A percentile compares a stretch with the other conserved stretches of the same genome.
These are phyloP conservation scores for Allomyces javanicus DNA, from an alignment of 192 early-diverging fungal species.

Conservation along the genomic window DNA sequence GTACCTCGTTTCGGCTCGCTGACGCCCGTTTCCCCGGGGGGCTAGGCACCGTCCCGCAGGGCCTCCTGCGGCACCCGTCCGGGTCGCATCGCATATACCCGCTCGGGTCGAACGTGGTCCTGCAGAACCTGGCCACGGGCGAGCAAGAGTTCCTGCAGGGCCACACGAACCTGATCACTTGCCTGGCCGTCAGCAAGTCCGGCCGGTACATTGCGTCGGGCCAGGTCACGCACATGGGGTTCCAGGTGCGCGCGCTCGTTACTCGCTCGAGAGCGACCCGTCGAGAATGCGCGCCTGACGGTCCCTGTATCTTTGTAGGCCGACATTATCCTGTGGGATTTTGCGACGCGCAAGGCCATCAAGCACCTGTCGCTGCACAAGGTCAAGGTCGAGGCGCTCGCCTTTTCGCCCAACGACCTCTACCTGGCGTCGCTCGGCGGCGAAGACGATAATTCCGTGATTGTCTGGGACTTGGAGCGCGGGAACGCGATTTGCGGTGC, in stretches of 20 bases:
- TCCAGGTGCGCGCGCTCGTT: constrained; percentile 18
- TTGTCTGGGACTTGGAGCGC: constrained; percentile 30
- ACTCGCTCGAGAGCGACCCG: background rate
- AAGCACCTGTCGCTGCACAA: constrained; percentile 29
- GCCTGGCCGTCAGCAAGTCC: constrained; percentile 21
- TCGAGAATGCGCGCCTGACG: background rate
- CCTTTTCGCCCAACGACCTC: constrained; percentile 25
- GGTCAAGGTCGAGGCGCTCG: constrained; percentile 34
- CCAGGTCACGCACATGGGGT: constrained; percentile 43
- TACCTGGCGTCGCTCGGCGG: constrained; percentile 33
- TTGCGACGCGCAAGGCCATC: constrained; percentile 16
- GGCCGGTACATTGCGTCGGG: constrained; percentile 29
- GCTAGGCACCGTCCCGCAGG: constrained; percentile 21
- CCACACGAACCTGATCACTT: constrained; percentile 32
- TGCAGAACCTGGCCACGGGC: constrained; percentile 7
- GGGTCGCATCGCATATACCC: constrained; percentile 31
- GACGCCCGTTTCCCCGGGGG: too few relatives aligned
- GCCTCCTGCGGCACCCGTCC: constrained; percentile 28
- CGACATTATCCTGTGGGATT: constrained; percentile 43
- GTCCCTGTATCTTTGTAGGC: constrained; percentile 13
- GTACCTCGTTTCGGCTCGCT: too few relatives aligned
- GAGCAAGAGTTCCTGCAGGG: constrained; percentile 34
- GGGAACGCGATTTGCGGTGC: constrained; percentile 31
- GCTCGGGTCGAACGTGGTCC: constrained; percentile 32
- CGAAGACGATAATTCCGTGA: constrained; percentile 33